Conservation (phyloP, 2,329 filamentous ascomycete species). For the Nothophaeocryptopus gaeumannii region DNA sequence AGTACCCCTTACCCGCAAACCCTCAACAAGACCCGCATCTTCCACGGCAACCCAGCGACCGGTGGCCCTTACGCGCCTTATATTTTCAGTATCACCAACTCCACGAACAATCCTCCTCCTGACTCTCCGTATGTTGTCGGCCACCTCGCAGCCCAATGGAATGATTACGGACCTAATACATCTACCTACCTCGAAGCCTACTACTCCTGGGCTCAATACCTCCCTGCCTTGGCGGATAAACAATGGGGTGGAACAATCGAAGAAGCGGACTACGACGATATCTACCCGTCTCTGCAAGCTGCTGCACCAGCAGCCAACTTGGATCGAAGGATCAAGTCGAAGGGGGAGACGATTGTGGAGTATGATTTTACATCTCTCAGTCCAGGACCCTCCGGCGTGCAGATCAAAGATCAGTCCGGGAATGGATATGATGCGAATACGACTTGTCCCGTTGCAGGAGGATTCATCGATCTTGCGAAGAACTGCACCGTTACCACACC, state of each 20-base stretch:
- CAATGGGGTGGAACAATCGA: constrained; percentile 53
- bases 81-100: constrained; percentile 52
- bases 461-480: constrained; percentile 19
- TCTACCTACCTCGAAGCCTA: constrained; percentile 53
- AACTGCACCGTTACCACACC: constrained; percentile 49
- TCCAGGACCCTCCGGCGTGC: background rate
- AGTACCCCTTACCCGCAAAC: constrained; percentile 47
- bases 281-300: constrained; percentile 42
- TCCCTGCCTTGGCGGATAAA: constrained; percentile 53
- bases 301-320: constrained; percentile 51
- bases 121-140: constrained; percentile 46
- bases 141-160: constrained; percentile 53
- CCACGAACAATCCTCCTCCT: constrained; percentile 46
- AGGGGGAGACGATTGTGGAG: constrained; percentile 36
- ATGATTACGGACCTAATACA: constrained; percentile 54
- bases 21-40: constrained; percentile 48
- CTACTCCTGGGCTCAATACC: constrained; percentile 50
- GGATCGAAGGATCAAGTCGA: constrained; percentile 43
- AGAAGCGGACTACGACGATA: constrained; percentile 38
- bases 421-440: constrained; percentile 44
- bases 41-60: constrained; percentile 43
- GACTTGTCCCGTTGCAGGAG: constrained; percentile 34
- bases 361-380: constrained; percentile 33
- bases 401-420: constrained; percentile 40
- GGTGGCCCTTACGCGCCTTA: constrained; percentile 49